Evolutionary conservation across 768 basidiomycete species (phyloP).

Genomic region (Hypsizygus marmoreus): DNA sequence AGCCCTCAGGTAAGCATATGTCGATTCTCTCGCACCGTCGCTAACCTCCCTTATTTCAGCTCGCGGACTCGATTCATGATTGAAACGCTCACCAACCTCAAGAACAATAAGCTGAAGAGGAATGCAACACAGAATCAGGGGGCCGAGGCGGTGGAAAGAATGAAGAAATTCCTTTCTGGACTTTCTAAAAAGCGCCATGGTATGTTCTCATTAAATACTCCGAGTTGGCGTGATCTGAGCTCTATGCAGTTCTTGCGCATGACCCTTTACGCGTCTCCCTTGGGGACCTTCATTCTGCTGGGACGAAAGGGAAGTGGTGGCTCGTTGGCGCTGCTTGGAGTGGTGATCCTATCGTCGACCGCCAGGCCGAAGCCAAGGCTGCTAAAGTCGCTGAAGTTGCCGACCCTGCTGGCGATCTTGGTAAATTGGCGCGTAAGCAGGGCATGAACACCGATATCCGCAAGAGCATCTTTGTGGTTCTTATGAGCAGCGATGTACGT

Average conservation of each 20-base stretch:
- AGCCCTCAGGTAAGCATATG: slow-evolving; percentile 46
- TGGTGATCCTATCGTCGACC: slow-evolving; percentile 87
- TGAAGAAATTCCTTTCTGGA: slow-evolving; percentile 85
- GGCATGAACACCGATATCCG: slow-evolving; percentile 99
- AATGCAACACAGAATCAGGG: slow-evolving; percentile 67
- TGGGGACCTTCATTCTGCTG: slow-evolving; percentile 80
- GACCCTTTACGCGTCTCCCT: slow-evolving; percentile 88
- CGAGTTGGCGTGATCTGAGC: neutral
- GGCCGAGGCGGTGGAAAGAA: slow-evolving; percentile 73
- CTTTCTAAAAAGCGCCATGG: slow-evolving; percentile 79
- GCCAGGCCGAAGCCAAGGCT: slow-evolving; percentile 40
- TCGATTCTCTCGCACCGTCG: neutral
- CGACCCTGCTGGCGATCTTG: slow-evolving; percentile 42
- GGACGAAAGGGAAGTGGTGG: slow-evolving; percentile 98
- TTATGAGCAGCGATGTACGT: slow-evolving; percentile 94
- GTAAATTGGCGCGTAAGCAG: slow-evolving; percentile 87
- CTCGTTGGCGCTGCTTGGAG: slow-evolving; percentile 95
- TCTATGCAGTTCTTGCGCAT: slow-evolving; percentile 64
- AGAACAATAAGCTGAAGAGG: slow-evolving; percentile 84
- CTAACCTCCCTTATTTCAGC: slow-evolving; percentile 38
- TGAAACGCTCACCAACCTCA: slow-evolving; percentile 88
- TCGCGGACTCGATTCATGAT: slow-evolving; percentile 95
- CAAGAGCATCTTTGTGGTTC: slow-evolving; percentile 84
- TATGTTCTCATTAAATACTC: slow-evolving; percentile 29
- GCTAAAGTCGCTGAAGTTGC: slow-evolving; percentile 19